Percentiles rank a stretch among this genome's conserved stretches.
Conservation (phyloP, 768 basidiomycete species). For the Candolleomyces eurysporus region DNA sequence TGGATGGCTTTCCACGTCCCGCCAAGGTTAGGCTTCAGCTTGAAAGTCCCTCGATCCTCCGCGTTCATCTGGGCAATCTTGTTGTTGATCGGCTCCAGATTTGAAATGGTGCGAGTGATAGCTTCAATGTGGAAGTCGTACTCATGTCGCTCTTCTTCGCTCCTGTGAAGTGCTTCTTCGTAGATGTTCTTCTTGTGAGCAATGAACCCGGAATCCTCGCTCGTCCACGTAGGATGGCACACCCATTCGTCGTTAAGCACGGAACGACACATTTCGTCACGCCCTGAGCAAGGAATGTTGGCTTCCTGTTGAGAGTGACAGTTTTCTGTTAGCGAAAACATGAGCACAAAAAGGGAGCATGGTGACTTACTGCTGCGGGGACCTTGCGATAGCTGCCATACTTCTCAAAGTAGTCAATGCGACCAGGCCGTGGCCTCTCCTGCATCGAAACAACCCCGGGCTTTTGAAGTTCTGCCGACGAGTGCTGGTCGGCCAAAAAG, state of each 20-base stretch:
- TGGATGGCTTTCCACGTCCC: conserved; percentile 89
- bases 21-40: conserved; percentile 85
- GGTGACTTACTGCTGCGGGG: conserved; percentile 66
- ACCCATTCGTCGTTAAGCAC: conserved; percentile 99
- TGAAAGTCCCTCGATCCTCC: conserved; percentile 80
- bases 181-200: conserved; percentile 93
- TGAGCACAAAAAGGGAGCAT: neutral
- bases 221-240: conserved; percentile 93
- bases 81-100: conserved; percentile 88
- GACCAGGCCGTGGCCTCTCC: conserved; percentile 50
- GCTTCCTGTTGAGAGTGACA: conserved; percentile 56
- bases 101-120: conserved; percentile 82
- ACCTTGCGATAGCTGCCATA: conserved; percentile 91
- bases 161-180: conserved; percentile 94
- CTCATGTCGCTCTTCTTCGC: conserved; percentile 97
- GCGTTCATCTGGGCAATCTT: conserved; percentile 76
- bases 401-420: conserved; percentile 65
- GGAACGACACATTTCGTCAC: conserved; percentile 94
- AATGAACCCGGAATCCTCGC: conserved; percentile 89
- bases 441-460: conserved; percentile 42
- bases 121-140: conserved; percentile 99
- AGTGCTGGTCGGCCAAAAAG: conserved; percentile 40
- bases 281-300: conserved; percentile 86
- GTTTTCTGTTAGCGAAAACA: neutral
- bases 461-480: conserved; percentile 47